A percentile compares a stretch with the other conserved stretches of the same genome.
Conservation (phyloP, 2,329 filamentous ascomycete species). For the Lecanicillium sp. region DNA sequence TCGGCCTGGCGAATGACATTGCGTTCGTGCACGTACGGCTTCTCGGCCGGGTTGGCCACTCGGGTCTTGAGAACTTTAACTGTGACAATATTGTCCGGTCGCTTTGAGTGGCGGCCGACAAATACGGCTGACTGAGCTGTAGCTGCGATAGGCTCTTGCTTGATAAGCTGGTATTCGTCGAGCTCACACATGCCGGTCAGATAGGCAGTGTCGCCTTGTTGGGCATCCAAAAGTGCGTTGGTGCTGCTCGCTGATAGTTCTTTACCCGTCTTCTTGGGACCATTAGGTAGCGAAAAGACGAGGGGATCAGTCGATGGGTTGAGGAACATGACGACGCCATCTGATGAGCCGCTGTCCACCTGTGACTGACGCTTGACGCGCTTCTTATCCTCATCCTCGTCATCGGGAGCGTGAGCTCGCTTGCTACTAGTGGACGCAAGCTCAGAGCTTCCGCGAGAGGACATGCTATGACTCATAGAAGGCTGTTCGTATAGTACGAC, state of each 20-base stretch:
- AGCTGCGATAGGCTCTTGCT: conserved; percentile 49
- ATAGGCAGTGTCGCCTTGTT: conserved; percentile 42
- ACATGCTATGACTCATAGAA: conserved; percentile 24
- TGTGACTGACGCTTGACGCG: conserved; percentile 38
- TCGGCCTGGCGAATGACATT: conserved; percentile 55
- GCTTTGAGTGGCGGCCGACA: conserved; percentile 46
- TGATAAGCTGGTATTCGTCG: conserved; percentile 50
- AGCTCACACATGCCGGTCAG: conserved; percentile 46
- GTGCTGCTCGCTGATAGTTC: conserved; percentile 40
- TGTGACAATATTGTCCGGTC: conserved; percentile 49
- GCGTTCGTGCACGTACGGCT: conserved; percentile 44
- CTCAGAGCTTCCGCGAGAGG: conserved; percentile 27
- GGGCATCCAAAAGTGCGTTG: conserved; percentile 47
- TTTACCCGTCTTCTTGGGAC: conserved; percentile 34
- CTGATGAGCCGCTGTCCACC: conserved; percentile 23
- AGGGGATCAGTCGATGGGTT: conserved; percentile 44
- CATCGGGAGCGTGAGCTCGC: conserved; percentile 41
- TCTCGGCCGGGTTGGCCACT: conserved; percentile 33
- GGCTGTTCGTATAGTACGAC: conserved; percentile 33
- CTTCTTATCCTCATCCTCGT: conserved; percentile 33
- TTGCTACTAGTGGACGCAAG: conserved; percentile 44
- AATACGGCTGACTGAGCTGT: conserved; percentile 51
- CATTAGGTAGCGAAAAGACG: conserved; percentile 45
- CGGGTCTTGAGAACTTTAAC: conserved; percentile 56
- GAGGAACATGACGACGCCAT: conserved; percentile 51